Base-by-base conservation (phyloP, 2,329 filamentous ascomycete species). In the Monilinia laxa region DNA sequence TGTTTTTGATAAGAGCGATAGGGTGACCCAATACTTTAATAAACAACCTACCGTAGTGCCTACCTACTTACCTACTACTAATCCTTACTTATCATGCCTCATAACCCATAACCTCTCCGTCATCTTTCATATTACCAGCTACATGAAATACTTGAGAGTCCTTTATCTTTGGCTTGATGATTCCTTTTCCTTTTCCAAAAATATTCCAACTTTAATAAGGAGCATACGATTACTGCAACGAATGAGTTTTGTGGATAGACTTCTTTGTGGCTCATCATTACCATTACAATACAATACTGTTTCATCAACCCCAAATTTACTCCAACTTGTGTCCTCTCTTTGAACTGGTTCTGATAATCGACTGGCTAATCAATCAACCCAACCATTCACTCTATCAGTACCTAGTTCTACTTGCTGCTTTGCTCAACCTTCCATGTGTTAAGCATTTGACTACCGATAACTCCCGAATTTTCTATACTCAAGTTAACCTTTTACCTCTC, bases 241-340 rank as follows among this genome's bases (percentile, higher is more conserved):
- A 49, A 49, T 28, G 42, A 47, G 57, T 60, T 35, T 51, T 1
- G 57, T 35, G 57, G 51, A 51, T 23, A 35, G 35, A 16, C n/a
- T 51, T 60, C 57, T 60, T 60, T 60, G 28, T 60, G 42, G 28
- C 23, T 60, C 45, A 35, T 35, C 16, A 14, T 16, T 42, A 42
- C 40, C 40, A 42, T 16, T 42, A 42, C 40, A 35, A 35, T 35
- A 5, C n/a, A 51, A 7, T n/a, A 49, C 45, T 3, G 6, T 42
- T 51, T 28, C 31, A 7, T 23, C 9, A 49, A 49, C 57, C 35
- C 38, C 57, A n/a, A 38, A 60, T 20, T 51, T 31, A 35, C 38
- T 42, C 40, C 40, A 23, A 49, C 20, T 35, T 60, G 16, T 14
- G 12, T 49, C 28, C 20, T 45, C 57, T 59, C 42, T 59, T 59